Evolutionary conservation across 164 flowering plant species (phyloP), one percentile per base, ranked within the genome.

Genomic region (Cinnamomum chago): DNA sequence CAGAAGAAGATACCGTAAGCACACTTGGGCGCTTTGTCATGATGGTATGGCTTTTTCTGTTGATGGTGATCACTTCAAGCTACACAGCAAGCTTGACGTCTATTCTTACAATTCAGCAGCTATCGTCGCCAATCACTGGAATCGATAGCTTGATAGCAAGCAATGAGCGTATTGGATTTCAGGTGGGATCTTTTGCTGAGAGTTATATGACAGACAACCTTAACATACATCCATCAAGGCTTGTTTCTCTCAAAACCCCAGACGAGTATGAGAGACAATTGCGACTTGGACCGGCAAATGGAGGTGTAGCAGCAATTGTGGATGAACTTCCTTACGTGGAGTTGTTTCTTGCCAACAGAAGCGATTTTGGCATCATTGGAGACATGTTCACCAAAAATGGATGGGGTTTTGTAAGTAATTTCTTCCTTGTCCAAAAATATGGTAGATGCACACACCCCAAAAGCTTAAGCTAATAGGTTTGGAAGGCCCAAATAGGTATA

Each of bases 31-130:
- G 91, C 65, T 33, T 92, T 79, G 94, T 92, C 50, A 85, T 92
- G 88, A 84, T 90, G 73, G 85, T 91, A 5, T 91, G 95, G 97
- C 91, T 92, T 71, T 92, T 92, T 80, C 72, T 90, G 25, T 76
- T 91, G 74, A 76, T 91, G 94, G 89, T 91, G 50, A 79, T 92
- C 72, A 87, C 88, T 0, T 86, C 94, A 28, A 90, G 94, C 81
- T 92, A 90, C 80, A 92, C 95, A 1, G 95, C 97, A 55, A 92
- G 87, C 79, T 83, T 92, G 85, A 88, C 94, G 77, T 92, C 97
- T 24, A 87, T 92, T 76, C 93, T 92, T 47, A 92, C 97, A 23
- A 81, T 92, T 40, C 89, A 89, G 72, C 91, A 90, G 76, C 89
- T 92, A 22, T 82, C 95, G 40, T 90, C 94, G 17, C 82, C 90